A percentile compares a stretch with the other conserved stretches of the same genome.
phyloP scores from a whole-genome alignment of 1,284 basidiomycete species.

The Ustilago cynodontis region DNA sequence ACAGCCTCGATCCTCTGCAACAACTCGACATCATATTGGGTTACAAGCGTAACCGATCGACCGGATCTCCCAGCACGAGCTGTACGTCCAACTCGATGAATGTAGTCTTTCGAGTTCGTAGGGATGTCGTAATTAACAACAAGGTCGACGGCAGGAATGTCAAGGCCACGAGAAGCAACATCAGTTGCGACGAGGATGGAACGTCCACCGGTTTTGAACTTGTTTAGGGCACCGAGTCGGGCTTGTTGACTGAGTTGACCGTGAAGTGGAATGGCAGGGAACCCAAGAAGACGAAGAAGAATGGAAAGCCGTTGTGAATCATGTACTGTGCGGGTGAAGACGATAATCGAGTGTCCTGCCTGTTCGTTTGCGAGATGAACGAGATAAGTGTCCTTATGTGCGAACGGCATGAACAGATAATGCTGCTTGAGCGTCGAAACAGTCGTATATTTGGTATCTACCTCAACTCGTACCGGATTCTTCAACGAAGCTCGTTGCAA shows the following conservation, averaged over 20 bases:
- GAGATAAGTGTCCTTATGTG: conserved; percentile 91
- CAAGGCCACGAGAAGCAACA: conserved; percentile 90
- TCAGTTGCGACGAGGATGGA: conserved; percentile 95
- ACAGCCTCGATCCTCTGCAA: conserved; percentile 86
- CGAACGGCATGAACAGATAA: conserved; percentile 92
- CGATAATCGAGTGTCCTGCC: conserved; percentile 91
- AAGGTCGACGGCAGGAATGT: conserved; percentile 94
- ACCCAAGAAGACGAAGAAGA: conserved; percentile 89
- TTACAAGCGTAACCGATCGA: conserved; percentile 94
- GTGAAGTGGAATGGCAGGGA: conserved; percentile 94
- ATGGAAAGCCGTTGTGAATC: conserved; percentile 92
- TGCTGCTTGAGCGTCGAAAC: conserved; percentile 95
- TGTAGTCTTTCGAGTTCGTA: conserved; percentile 98
- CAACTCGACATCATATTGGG: conserved; percentile 98
- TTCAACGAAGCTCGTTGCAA: conserved; percentile 93
- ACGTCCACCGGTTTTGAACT: conserved; percentile 95
- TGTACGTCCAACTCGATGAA: conserved; percentile 96
- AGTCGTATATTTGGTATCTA: conserved; percentile 93
- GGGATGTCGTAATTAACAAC: conserved; percentile 99
- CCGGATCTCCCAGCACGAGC: conserved; percentile 95
- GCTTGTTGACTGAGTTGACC: conserved; percentile 95
- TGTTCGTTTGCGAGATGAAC: conserved; percentile 90
- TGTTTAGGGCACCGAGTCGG: conserved; percentile 90
- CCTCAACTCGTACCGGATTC: conserved; percentile 95
- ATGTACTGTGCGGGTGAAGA: conserved; percentile 95